These are phyloP conservation scores for Nymphaea colorata DNA, from an alignment of 164 flowering plant genomes.

Conservation along the genomic window DNA sequence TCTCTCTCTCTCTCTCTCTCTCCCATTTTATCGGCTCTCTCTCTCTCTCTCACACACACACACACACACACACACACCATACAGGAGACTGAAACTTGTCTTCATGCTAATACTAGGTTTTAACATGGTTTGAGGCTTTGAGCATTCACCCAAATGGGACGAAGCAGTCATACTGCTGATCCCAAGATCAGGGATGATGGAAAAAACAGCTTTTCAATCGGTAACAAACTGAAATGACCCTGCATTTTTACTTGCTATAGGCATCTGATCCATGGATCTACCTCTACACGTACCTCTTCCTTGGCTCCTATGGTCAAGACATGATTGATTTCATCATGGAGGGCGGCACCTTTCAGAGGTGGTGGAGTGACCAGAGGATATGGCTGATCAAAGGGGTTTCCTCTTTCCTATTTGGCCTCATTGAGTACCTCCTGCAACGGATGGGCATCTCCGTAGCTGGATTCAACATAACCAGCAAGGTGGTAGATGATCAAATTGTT, in stretches of 20 bases:
- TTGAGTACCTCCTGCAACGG: slow-evolving; percentile 25
- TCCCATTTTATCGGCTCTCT: too few species aligned
- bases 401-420: slow-evolving; percentile 24
- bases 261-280: slow-evolving; percentile 40
- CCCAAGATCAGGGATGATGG: too few species aligned
- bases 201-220: too few species aligned
- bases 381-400: slow-evolving; percentile 63
- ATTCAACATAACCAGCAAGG: slow-evolving; percentile 57
- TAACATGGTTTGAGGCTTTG: too few species aligned
- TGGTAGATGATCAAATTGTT: slow-evolving; percentile 31
- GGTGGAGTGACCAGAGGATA: slow-evolving; percentile 80
- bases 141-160: too few species aligned
- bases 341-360: slow-evolving; percentile 25
- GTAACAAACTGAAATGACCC: too few species aligned
- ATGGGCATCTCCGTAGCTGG: slow-evolving; percentile 32
- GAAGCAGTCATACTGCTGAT: too few species aligned
- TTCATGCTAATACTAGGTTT: too few species aligned
- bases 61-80: too few species aligned
- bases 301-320: slow-evolving; percentile 55
- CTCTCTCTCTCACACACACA: too few species aligned
- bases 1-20: neutral
- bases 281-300: slow-evolving; percentile 40
- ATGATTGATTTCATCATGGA: slow-evolving; percentile 22
- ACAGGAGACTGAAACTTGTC: too few species aligned
- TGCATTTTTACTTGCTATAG: slow-evolving; percentile 11